Base-by-base conservation (phyloP, 2,329 filamentous ascomycete genomes). In the Stemphylium vesicarium region DNA sequence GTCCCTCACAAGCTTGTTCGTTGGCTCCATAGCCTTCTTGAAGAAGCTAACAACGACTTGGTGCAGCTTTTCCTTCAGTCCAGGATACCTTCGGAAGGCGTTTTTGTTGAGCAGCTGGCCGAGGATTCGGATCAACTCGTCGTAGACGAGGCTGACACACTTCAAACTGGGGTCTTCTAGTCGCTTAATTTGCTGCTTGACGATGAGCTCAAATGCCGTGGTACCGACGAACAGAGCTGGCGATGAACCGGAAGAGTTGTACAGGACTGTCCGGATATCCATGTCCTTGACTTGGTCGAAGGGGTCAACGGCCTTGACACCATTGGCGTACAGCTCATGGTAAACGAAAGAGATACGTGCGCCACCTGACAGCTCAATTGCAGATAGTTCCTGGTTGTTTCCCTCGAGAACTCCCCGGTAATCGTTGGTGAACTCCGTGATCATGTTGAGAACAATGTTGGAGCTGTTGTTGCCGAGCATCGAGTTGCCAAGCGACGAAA, bases 331-430 rank as follows among this genome's bases (percentile, higher is more conserved):
- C 13, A 99, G 84, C 77, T 99, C 95, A 79, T 99, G 95, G 85
- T 98, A 99, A 40, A 99, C 95, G 73, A 99, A 99, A 75, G 92
- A 96, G 76, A 99, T 99, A 85, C 95, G 90, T 49, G 95, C 95
- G 81, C 95, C 95, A 60, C 95, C 95, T 5, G 95, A 98, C 58
- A 99, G 84, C 77, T 99, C 95, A 1, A 90, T 85, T 78, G 92
- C 96, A 20, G 95, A 98, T 4, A 99, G 83, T 77, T 99, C 95
- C 61, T 92, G 92, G 79, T 96, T 98, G 79, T 96, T 96, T 67
- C 95, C 95, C 66, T 99, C 96, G 56, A 99, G 79, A 18, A 99
- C 92, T 18, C 93, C 96, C 68, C 94, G 87, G 85, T 96, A 99
- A 76, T 99, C 95, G 72, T 96, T 96, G 66, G 91, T 93, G 75